Percentiles rank a stretch among this genome's conserved stretches.
These are phyloP conservation scores for Auricularia cornea DNA, from an alignment of 768 basidiomycete genomes.

Conservation along the genomic window DNA sequence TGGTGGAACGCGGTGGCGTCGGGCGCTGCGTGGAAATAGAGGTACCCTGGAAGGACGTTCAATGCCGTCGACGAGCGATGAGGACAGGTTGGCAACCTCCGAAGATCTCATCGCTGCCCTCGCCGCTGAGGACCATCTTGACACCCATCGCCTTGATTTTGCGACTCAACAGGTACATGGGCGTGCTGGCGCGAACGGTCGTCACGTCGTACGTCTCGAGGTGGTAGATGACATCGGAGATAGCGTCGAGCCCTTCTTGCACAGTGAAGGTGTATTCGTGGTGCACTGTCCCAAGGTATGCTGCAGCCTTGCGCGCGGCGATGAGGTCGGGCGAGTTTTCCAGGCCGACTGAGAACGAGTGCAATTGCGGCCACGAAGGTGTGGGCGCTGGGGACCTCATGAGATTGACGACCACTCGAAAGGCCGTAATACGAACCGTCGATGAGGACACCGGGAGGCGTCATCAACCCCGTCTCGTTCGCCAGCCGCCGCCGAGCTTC, in stretches of 20 bases:
- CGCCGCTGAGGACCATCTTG: slow-evolving; percentile 98
- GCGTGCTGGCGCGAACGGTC: slow-evolving; percentile 93
- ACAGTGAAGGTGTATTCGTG: slow-evolving; percentile 98
- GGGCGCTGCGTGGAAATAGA: slow-evolving; percentile 99
- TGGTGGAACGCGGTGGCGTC: slow-evolving; percentile 84
- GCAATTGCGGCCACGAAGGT: slow-evolving; percentile 88
- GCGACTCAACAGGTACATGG: slow-evolving; percentile 96
- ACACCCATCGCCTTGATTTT: slow-evolving; percentile 99
- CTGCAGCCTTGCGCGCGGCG: slow-evolving; percentile 89
- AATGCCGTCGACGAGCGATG: background rate
- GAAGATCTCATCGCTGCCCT: slow-evolving; percentile 95
- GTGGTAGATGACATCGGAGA: slow-evolving; percentile 96
- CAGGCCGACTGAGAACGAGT: slow-evolving; percentile 95
- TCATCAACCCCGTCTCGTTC: slow-evolving; percentile 10
- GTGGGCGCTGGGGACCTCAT: slow-evolving; percentile 46
- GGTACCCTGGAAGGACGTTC: slow-evolving; percentile 55
- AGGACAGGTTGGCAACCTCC: slow-evolving; percentile 54
- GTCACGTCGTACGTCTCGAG: slow-evolving; percentile 99
- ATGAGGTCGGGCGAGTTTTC: slow-evolving; percentile 91
- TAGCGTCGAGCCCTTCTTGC: slow-evolving; percentile 93
- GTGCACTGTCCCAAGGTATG: slow-evolving; percentile 88
- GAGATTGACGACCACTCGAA: slow-evolving; percentile 7
- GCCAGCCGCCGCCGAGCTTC: slow-evolving; percentile 48
- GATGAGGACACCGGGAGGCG: background rate
- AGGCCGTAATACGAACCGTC: background rate